Base-by-base conservation (phyloP, 257 asterid species). In the Solanum bulbocastanum region DNA sequence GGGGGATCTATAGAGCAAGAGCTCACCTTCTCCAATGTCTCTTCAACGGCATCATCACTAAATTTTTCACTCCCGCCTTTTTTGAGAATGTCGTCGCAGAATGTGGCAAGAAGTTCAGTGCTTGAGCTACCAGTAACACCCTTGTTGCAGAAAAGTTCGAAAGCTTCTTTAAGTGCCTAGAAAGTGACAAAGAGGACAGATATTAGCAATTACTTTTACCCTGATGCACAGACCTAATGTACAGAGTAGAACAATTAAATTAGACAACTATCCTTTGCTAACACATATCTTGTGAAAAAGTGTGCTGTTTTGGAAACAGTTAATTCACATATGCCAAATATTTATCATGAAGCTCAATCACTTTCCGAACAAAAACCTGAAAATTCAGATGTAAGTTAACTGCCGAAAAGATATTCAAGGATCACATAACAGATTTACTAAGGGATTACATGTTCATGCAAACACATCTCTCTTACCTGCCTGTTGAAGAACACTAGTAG, bases 31-130 rank as follows among this genome's bases (percentile, higher is more conserved):
- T 97, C 99, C 69, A 97, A 90, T 32, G 98, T 97, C 87, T 96
- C 99, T 91, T 97, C 99, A 89, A 97, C 94, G 89, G 98, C 98
- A 89, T 97, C 99, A 89, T 97, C 99, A 72, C 98, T 96, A 90
- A 97, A 91, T 91, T 95, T 97, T 88, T 97, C 99, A 92, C 96
- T 96, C 52, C 98, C 98, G 65, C 99, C 98, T 89, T 97, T 97
- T 81, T 97, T 97, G 87, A 97, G 95, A 90, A 97, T 94, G 92
- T 94, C 95, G 91, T 97, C 99, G 62, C 99, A 97, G 90, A 95
- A 96, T 82, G 99, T 94, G 56, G 99, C 98, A 9, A 96, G 98
- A 89, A 97, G 98, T 89, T 97, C 99, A 1, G 99, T 98, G 83
- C 97, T 96, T 18, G 98, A 96, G 90, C 96, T 95, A 89, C 99